Evolutionary conservation across 345 rosid species (phyloP).

Genomic region (Euphorbia pulcherrima): DNA sequence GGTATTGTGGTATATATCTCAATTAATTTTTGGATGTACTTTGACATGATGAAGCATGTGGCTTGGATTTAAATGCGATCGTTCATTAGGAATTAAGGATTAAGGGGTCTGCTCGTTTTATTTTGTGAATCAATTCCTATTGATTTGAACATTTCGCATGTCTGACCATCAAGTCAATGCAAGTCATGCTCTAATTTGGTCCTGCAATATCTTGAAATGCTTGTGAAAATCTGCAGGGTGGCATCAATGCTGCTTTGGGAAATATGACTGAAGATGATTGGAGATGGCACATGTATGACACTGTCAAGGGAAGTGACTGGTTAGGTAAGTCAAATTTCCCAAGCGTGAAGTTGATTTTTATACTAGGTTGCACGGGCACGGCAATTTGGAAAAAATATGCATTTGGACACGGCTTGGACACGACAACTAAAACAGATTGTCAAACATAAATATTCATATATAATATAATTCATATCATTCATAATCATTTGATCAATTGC

Average conservation of each 20-base stretch:
- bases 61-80: neutral
- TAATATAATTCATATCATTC: too few relatives aligned
- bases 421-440: too few relatives aligned
- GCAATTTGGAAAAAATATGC: too few relatives aligned
- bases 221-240: slow-evolving; percentile 56
- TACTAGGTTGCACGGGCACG: too few relatives aligned
- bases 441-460: too few relatives aligned
- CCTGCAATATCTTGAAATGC: slow-evolving; percentile 4
- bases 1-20: neutral
- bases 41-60: neutral
- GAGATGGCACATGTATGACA: slow-evolving; percentile 99
- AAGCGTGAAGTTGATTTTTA: neutral
- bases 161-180: neutral
- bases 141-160: neutral
- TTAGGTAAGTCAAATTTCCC: slow-evolving; percentile 48
- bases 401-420: too few relatives aligned
- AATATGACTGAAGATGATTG: slow-evolving; percentile 98
- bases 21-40: neutral
- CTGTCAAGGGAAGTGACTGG: slow-evolving; percentile 99
- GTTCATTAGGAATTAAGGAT: neutral
- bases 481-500: too few relatives aligned
- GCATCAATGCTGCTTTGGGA: slow-evolving; percentile 96
- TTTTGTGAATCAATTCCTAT: neutral
- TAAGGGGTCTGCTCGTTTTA: neutral
- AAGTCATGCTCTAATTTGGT: neutral